Conservation (phyloP, 441 rosid genomes). For the Raphanus hybrid region DNA sequence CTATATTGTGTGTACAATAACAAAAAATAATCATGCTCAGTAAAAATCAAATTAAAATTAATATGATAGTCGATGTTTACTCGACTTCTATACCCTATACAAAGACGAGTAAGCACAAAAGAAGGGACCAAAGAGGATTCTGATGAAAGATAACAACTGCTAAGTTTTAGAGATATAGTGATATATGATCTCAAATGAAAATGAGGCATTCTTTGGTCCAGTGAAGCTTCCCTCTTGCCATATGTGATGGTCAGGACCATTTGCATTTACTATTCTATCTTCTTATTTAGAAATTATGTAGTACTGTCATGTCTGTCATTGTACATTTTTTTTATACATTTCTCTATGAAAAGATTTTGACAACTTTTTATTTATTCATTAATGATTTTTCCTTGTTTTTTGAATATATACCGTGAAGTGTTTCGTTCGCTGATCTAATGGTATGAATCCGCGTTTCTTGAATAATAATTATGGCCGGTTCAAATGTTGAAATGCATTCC, state of each 20-base stretch:
- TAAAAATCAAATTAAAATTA: background rate
- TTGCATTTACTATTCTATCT: slow-evolving; percentile 28
- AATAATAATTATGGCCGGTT: background rate
- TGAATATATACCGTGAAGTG: background rate
- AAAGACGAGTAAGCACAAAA: slow-evolving; percentile 28
- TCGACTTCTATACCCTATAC: background rate
- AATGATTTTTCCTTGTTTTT: background rate
- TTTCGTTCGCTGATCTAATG: background rate
- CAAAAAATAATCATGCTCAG: background rate
- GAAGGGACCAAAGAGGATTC: slow-evolving; percentile 32
- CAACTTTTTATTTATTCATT: background rate
- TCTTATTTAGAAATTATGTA: slow-evolving; percentile 16
- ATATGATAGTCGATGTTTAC: slow-evolving; percentile 24
- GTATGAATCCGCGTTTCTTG: slow-evolving; percentile 13
- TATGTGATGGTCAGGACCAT: slow-evolving; percentile 26
- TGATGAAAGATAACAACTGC: slow-evolving; percentile 8
- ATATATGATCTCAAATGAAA: slow-evolving; percentile 13
- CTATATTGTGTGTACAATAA: background rate
- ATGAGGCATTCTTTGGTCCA: slow-evolving; percentile 32
- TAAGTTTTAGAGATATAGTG: slow-evolving; percentile 2
- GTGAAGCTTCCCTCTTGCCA: slow-evolving; percentile 12
- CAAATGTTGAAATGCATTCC: background rate
- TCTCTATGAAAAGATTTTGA: slow-evolving; percentile 21
- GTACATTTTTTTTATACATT: background rate
- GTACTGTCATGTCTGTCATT: slow-evolving; percentile 15